These are phyloP conservation scores for Nephelium lappaceum DNA, from an alignment of 345 rosid species.

Conservation along the genomic window DNA sequence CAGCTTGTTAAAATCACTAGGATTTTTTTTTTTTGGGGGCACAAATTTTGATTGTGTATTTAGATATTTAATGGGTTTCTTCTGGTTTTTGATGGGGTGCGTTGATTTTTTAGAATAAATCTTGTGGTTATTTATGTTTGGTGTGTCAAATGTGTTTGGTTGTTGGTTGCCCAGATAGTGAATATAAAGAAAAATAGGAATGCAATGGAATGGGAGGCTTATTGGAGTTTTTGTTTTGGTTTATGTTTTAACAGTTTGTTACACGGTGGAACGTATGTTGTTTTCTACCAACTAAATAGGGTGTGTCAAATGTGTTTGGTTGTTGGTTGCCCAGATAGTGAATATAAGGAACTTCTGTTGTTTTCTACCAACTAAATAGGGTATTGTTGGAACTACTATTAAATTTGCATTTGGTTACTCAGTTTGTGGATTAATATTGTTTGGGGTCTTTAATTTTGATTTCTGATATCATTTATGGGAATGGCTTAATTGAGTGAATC, in stretches of 20 bases:
- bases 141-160: neutral
- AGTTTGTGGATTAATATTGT: neutral
- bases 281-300: neutral
- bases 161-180: neutral
- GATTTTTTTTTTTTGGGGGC: no score
- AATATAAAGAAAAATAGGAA: neutral
- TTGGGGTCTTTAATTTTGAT: neutral
- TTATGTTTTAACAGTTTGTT: neutral
- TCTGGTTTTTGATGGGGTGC: constrained; percentile 4
- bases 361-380: no score
- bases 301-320: neutral
- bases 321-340: no score
- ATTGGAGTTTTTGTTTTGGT: neutral
- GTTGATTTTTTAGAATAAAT: neutral
- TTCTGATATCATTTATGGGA: no score
- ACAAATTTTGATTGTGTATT: neutral
- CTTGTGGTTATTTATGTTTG: neutral
- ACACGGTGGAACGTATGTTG: neutral
- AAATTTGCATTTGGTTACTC: no score
- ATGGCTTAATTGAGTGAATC: no score
- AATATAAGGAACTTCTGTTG: no score
- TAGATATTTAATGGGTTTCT: constrained; percentile 14
- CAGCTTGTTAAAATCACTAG: constrained; percentile 61
- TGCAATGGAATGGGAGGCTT: neutral
- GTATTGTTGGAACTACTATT: no score